These are phyloP conservation scores for Diplosphaera chodatii DNA, from an alignment of 139 green algal genomes.

Conservation along the genomic window DNA sequence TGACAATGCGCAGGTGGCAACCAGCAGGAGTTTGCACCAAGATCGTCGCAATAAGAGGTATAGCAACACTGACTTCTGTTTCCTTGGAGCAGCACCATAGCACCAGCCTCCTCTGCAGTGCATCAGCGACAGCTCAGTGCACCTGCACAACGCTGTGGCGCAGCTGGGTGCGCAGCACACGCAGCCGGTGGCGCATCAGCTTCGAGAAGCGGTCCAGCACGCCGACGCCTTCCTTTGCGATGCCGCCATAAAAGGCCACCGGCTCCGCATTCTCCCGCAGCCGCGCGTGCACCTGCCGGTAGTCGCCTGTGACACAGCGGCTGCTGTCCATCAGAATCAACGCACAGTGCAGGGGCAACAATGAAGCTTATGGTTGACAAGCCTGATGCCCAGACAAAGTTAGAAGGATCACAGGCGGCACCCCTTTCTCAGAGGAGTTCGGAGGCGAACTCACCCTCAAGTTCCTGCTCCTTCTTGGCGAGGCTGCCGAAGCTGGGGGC, in stretches of 20 bases:
- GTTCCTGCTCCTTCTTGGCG: conserved; percentile 44
- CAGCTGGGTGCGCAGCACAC: conserved; percentile 55
- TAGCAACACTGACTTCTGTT: no score
- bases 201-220: conserved; percentile 29
- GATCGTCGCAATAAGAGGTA: no score
- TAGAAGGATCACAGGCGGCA: no score
- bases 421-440: no score
- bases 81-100: no score
- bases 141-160: conserved; percentile 61
- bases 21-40: no score
- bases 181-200: conserved; percentile 26
- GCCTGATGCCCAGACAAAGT: no score
- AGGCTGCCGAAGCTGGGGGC: conserved; percentile 55
- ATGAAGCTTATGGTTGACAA: no score
- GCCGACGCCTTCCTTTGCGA: conserved; percentile 36
- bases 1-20: no score
- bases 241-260: conserved; percentile 53
- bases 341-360: no score
- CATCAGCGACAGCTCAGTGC: background rate
- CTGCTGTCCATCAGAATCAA: no score
- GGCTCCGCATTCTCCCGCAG: conserved; percentile 47
- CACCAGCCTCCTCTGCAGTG: no score
- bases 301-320: conserved; percentile 9
- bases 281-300: conserved; percentile 39
- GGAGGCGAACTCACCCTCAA: conserved; percentile 10